phyloP scores from a whole-genome alignment of 768 basidiomycete species.

The Trametes cubensis region DNA sequence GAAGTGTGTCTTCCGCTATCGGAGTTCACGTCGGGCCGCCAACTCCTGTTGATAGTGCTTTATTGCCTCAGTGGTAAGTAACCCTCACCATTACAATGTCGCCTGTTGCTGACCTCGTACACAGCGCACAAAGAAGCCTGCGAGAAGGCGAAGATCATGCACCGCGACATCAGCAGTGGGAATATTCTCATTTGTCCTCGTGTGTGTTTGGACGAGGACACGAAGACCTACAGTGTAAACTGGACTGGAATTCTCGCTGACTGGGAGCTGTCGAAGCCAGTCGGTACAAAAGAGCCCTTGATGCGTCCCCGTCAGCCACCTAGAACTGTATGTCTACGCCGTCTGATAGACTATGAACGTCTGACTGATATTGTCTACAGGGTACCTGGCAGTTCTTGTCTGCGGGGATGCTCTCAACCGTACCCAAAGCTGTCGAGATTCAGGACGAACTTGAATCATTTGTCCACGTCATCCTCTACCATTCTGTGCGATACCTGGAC shows the following conservation, averaged over 20 bases:
- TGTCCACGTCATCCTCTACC: conserved; percentile 1
- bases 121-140: neutral
- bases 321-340: no score
- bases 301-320: no score
- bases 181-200: conserved; percentile 6
- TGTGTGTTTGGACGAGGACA: neutral
- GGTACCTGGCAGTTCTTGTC: no score
- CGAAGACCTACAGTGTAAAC: neutral
- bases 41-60: conserved; percentile 6
- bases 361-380: no score
- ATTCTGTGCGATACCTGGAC: neutral
- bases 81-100: neutral
- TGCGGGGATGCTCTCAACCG: no score
- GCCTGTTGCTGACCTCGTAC: neutral
- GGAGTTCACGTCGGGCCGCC: neutral
- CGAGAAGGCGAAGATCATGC: neutral
- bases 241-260: conserved; percentile 1
- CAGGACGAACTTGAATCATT: conserved; percentile 23
- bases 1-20: conserved; percentile 12
- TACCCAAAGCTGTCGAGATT: neutral
- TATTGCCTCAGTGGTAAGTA: conserved; percentile 4
- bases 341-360: no score
- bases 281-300: neutral
- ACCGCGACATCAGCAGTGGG: conserved; percentile 5
- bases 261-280: conserved; percentile 5